phyloP scores from a whole-genome alignment of 805 yeast species.

The Danielozyma ontarioensis region DNA sequence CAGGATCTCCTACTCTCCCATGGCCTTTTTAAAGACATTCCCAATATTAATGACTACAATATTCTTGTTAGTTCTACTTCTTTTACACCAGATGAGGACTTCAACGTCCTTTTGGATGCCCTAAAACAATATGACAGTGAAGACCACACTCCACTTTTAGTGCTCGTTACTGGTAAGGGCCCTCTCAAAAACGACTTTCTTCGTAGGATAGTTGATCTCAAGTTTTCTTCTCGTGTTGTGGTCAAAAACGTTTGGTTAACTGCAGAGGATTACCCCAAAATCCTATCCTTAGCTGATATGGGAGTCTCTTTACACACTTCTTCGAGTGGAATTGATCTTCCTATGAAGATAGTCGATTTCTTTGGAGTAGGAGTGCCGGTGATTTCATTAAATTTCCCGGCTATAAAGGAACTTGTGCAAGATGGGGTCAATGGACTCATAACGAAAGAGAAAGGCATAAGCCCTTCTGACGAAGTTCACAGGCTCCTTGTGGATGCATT shows the following conservation, averaged over 20 bases:
- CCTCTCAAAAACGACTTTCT: constrained; percentile 62
- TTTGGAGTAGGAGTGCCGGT: constrained; percentile 97
- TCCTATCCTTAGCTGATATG: constrained; percentile 73
- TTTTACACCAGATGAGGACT: constrained; percentile 94
- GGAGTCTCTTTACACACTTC: constrained; percentile 90
- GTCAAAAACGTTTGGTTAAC: constrained; percentile 73
- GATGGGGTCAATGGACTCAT: constrained; percentile 65
- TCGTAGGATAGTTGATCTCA: constrained; percentile 37
- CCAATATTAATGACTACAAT: constrained; percentile 37
- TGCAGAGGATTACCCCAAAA: constrained; percentile 70
- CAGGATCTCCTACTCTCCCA: constrained; percentile 19
- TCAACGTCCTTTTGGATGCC: constrained; percentile 63
- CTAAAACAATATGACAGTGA: constrained; percentile 51
- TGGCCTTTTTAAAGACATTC: constrained; percentile 22
- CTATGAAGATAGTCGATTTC: constrained; percentile 95
- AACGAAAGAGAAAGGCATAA: constrained; percentile 17
- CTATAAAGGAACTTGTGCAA: constrained; percentile 71
- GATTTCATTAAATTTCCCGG: constrained; percentile 68
- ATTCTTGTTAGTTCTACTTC: constrained; percentile 86
- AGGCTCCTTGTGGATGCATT: constrained; percentile 20
- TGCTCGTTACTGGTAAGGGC: constrained; percentile 96
- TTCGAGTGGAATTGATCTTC: constrained; percentile 89
- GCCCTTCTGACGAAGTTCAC: constrained; percentile 20
- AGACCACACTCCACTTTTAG: constrained; percentile 39
- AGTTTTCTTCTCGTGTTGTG: constrained; percentile 44